Conservation (phyloP, 768 basidiomycete genomes). For the Suillus weaverae region DNA sequence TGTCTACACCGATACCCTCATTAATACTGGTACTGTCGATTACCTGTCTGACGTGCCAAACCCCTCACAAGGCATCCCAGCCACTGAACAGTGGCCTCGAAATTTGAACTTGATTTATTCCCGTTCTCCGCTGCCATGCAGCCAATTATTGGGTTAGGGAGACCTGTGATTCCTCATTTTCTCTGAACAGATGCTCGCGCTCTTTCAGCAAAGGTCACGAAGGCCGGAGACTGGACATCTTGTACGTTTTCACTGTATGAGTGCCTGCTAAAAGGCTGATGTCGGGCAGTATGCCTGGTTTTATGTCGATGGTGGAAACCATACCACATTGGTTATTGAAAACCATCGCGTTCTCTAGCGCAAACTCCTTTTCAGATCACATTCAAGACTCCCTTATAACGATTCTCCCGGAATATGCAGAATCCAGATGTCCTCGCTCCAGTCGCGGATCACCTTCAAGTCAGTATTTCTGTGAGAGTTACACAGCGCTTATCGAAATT, state of each 20-base stretch:
- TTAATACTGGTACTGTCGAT: conserved; percentile 19
- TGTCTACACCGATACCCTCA: conserved; percentile 14
- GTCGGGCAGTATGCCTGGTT: conserved; percentile 14
- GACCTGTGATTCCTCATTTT: conserved; percentile 16
- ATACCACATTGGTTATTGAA: conserved; percentile 18
- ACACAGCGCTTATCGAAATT: not conserved
- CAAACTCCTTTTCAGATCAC: conserved; percentile 40
- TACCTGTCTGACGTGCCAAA: conserved; percentile 11
- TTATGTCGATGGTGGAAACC: conserved; percentile 11
- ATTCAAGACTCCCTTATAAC: conserved; percentile 35
- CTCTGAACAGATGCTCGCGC: conserved; percentile 19
- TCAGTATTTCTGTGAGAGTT: not conserved
- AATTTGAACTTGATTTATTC: conserved; percentile 16
- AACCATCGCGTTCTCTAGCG: conserved; percentile 2
- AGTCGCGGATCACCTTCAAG: not conserved
- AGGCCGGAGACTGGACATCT: conserved; percentile 14
- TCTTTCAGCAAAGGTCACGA: conserved; percentile 15
- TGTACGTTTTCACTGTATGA: conserved; percentile 8
- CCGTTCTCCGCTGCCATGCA: conserved; percentile 17
- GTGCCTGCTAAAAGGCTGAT: not conserved
- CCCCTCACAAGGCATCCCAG: conserved; percentile 10
- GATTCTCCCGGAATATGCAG: conserved; percentile 25
- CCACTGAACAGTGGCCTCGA: conserved; percentile 10
- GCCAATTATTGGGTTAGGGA: conserved; percentile 16
- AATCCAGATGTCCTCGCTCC: not conserved